phyloP scores from a whole-genome alignment of 2,329 filamentous ascomycete genomes.

The Colletotrichum tofieldiae region DNA sequence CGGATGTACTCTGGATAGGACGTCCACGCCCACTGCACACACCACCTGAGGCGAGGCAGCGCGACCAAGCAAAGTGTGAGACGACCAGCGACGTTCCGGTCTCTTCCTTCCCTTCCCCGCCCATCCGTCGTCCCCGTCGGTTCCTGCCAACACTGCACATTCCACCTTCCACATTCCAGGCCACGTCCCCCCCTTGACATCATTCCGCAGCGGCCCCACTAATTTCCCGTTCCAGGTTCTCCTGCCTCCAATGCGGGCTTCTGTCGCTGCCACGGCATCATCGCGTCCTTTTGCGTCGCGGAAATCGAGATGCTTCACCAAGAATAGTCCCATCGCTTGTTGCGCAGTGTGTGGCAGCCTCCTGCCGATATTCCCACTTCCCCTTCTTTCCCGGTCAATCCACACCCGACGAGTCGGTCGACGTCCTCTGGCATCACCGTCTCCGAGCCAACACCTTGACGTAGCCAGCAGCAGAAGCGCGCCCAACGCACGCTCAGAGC shows the following conservation, averaged over 20 bases:
- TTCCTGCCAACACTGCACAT: neutral
- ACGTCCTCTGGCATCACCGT: neutral
- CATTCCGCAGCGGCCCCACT: slow-evolving; percentile 27
- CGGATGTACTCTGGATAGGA: too few relatives aligned
- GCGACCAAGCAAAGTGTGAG: too few relatives aligned
- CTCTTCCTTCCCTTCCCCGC: neutral
- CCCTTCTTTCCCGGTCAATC: neutral
- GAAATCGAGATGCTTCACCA: slow-evolving; percentile 35
- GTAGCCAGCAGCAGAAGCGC: slow-evolving; percentile 1
- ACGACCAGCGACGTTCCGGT: neutral
- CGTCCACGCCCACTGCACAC: too few relatives aligned
- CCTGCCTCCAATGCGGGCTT: neutral
- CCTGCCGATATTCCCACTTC: neutral
- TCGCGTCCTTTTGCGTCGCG: neutral
- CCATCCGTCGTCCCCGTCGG: slow-evolving; percentile 9
- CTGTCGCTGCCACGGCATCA: slow-evolving; percentile 26
- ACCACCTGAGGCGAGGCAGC: too few relatives aligned
- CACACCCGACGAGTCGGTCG: neutral
- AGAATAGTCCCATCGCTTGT: slow-evolving; percentile 9
- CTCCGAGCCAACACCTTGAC: slow-evolving; percentile 21
- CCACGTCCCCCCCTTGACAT: slow-evolving; percentile 34
- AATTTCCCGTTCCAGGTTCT: slow-evolving; percentile 30
- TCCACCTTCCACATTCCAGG: neutral
- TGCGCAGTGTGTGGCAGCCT: slow-evolving; percentile 15
- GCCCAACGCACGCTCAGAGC: slow-evolving; percentile 20